These are phyloP conservation scores for Xylariomycetidae sp. DNA, from an alignment of 2,329 filamentous ascomycete genomes.

Conservation along the genomic window DNA sequence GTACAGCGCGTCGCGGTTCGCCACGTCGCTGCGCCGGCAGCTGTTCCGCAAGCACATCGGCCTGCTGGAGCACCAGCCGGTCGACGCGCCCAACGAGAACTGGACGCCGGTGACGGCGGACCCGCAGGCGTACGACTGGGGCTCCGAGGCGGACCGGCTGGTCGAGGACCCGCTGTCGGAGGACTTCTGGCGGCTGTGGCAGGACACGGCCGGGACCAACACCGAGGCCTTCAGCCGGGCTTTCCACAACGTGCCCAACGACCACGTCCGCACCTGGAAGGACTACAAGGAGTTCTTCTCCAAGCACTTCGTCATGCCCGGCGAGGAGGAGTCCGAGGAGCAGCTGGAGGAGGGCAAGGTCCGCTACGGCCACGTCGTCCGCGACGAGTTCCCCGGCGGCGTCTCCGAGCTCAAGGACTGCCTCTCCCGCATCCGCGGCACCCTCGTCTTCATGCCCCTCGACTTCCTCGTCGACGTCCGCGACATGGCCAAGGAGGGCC, in stretches of 20 bases:
- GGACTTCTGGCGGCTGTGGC: conserved; percentile 68
- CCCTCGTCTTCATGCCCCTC: conserved; percentile 83
- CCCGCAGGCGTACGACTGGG: conserved; percentile 70
- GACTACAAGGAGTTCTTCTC: conserved; percentile 69
- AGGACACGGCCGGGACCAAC: conserved; percentile 64
- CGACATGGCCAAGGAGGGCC: conserved; percentile 78
- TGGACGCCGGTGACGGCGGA: conserved; percentile 67
- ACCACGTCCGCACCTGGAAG: conserved; percentile 63
- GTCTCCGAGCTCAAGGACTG: conserved; percentile 67
- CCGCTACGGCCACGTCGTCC: conserved; percentile 81
- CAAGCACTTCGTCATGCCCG: conserved; percentile 56
- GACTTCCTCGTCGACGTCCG: conserved; percentile 75
- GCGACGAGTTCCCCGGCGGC: conserved; percentile 67
- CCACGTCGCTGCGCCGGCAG: conserved; percentile 72
- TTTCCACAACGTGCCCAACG: conserved; percentile 73
- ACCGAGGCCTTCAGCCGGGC: conserved; percentile 74
- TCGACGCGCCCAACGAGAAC: conserved; percentile 64
- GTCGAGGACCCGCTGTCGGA: conserved; percentile 69
- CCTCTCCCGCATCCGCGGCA: conserved; percentile 61
- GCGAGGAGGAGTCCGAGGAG: conserved; percentile 33
- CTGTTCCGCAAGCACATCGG: conserved; percentile 91
- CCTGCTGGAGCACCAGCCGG: conserved; percentile 66
- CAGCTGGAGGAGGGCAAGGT: conserved; percentile 44
- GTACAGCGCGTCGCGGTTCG: conserved; percentile 69
- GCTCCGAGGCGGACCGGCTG: conserved; percentile 57